Percentiles rank a stretch among this genome's conserved stretches.
Evolutionary conservation across 495 filamentous ascomycete genomes (phyloP).

Genomic region (Lasiosphaeris hirsuta): DNA sequence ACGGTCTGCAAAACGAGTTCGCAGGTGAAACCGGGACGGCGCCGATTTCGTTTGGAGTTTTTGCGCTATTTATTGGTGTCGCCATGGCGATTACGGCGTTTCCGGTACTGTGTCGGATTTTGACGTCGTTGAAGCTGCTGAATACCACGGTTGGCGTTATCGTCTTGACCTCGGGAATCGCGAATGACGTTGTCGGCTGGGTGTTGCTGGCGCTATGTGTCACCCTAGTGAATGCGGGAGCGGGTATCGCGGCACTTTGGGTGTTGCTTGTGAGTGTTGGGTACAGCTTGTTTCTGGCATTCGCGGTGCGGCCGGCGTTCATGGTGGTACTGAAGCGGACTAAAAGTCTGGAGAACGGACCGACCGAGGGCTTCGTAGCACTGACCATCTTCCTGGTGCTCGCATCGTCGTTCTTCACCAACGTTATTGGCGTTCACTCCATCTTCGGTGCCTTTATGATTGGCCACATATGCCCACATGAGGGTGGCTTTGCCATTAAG

Average conservation of each 20-base stretch:
- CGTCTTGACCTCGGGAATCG: slow-evolving; percentile 84
- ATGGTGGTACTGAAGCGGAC: slow-evolving; percentile 65
- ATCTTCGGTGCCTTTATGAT: slow-evolving; percentile 85
- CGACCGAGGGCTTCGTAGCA: slow-evolving; percentile 74
- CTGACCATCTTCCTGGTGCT: slow-evolving; percentile 75
- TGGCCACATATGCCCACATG: slow-evolving; percentile 85
- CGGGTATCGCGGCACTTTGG: slow-evolving; percentile 77
- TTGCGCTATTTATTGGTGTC: slow-evolving; percentile 85
- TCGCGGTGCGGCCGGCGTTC: slow-evolving; percentile 70
- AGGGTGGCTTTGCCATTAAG: slow-evolving; percentile 88
- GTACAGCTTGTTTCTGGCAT: slow-evolving; percentile 73
- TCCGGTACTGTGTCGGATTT: slow-evolving; percentile 86
- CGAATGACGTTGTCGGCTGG: slow-evolving; percentile 89
- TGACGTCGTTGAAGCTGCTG: slow-evolving; percentile 86
- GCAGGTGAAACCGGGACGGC: slow-evolving; percentile 59
- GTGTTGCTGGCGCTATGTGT: slow-evolving; percentile 89
- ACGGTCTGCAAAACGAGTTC: slow-evolving; percentile 79
- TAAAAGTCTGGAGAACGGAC: slow-evolving; percentile 79
- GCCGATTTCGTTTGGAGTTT: slow-evolving; percentile 72
- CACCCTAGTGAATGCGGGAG: slow-evolving; percentile 81
- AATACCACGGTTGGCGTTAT: slow-evolving; percentile 80
- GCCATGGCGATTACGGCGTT: slow-evolving; percentile 97
- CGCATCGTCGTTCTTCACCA: slow-evolving; percentile 83
- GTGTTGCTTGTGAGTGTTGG: slow-evolving; percentile 70
- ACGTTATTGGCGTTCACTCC: slow-evolving; percentile 75